Evolutionary conservation across 1,284 basidiomycete genomes (phyloP).

Genomic region (Ceratobasidium sp.): DNA sequence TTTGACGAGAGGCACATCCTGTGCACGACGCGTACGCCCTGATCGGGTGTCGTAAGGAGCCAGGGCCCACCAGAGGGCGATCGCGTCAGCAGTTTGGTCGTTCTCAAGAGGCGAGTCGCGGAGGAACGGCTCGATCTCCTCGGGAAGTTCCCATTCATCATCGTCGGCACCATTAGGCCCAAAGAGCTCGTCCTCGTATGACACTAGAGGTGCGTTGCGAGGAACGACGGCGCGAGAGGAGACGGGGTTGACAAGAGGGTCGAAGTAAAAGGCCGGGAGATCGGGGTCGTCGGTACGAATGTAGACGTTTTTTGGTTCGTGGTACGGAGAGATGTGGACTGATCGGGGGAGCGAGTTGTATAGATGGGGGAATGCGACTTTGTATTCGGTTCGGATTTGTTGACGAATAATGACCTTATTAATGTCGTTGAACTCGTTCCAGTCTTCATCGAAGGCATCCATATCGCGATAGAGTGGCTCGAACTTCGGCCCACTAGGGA

Average conservation of each 20-base stretch:
- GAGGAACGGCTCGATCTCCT: conserved; percentile 87
- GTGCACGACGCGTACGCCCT: conserved; percentile 92
- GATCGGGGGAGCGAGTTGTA: conserved; percentile 99
- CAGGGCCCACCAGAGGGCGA: conserved; percentile 98
- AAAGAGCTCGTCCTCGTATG: conserved; percentile 94
- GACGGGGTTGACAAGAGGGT: conserved; percentile 97
- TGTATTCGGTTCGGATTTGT: conserved; percentile 99
- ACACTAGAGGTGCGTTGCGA: conserved; percentile 84
- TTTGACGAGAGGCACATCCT: conserved; percentile 97
- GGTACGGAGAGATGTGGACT: conserved; percentile 93
- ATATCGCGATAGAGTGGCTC: conserved; percentile 74
- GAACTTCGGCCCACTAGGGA: conserved; percentile 98
- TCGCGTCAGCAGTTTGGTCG: conserved; percentile 95
- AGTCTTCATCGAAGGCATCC: too few species aligned
- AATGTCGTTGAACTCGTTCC: too few species aligned
- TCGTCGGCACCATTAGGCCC: conserved; percentile 87
- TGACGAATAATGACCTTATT: conserved; percentile 65
- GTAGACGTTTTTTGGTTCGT: conserved; percentile 96
- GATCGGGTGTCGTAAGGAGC: conserved; percentile 96
- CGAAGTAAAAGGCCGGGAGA: conserved; percentile 99
- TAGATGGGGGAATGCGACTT: conserved; percentile 98
- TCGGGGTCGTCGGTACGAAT: conserved; percentile 99
- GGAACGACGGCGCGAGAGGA: conserved; percentile 87
- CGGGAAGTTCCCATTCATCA: conserved; percentile 91
- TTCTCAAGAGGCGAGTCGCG: conserved; percentile 86